These are phyloP conservation scores for Bauhinia variegata DNA, from an alignment of 306 rosid genomes.

Conservation along the genomic window DNA sequence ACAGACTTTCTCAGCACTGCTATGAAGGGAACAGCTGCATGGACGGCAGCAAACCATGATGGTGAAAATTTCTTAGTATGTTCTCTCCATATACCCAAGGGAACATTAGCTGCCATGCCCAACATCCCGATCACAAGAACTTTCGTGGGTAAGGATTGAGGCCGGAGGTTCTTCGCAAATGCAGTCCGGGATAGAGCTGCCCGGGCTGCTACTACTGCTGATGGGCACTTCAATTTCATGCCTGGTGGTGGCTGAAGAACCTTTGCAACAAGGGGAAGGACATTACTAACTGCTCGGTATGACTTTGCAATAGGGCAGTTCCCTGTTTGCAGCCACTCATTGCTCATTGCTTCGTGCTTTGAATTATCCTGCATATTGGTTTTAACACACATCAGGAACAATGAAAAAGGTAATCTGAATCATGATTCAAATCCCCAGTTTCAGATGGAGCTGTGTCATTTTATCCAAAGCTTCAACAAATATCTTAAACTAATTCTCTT, in stretches of 20 bases:
- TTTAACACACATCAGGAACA: constrained; percentile 28
- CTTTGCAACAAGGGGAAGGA: constrained; percentile 90
- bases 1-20: constrained; percentile 90
- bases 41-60: constrained; percentile 92
- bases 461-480: neutral
- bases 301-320: constrained; percentile 97
- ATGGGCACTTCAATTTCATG: constrained; percentile 79
- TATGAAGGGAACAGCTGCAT: constrained; percentile 98
- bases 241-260: constrained; percentile 85
- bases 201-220: constrained; percentile 79
- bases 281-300: constrained; percentile 78
- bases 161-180: constrained; percentile 91
- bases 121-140: constrained; percentile 84
- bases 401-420: constrained; percentile 16
- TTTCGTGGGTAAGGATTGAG: constrained; percentile 87
- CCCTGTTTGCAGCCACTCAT: constrained; percentile 90
- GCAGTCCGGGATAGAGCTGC: constrained; percentile 92
- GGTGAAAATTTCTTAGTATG: constrained; percentile 94
- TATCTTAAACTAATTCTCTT: constrained; percentile 7
- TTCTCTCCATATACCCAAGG: constrained; percentile 95
- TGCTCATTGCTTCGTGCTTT: constrained; percentile 76
- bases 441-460: neutral
- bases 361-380: constrained; percentile 63
- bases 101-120: constrained; percentile 97
- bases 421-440: constrained; percentile 19